Conservation (phyloP, 1,284 basidiomycete species). For the Cystobasidiaceae sp. region DNA sequence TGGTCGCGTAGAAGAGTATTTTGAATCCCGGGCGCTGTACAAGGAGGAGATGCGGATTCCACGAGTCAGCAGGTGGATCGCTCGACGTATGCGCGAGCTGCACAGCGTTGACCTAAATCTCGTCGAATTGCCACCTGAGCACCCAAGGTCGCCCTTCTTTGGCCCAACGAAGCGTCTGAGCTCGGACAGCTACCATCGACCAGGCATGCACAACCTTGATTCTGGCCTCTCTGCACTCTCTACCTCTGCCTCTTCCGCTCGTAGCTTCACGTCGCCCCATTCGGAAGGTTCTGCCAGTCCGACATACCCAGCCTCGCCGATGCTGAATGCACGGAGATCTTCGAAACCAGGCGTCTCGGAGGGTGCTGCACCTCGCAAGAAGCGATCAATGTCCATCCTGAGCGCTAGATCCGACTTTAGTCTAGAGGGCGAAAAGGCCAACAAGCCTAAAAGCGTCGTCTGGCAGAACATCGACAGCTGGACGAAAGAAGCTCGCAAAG, state of each 20-base stretch:
- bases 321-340: conserved; percentile 31
- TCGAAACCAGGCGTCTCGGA: conserved; percentile 31
- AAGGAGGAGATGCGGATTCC: conserved; percentile 69
- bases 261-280: conserved; percentile 37
- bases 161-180: neutral
- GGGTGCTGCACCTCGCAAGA: conserved; percentile 34
- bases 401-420: conserved; percentile 5
- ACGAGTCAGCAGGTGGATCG: conserved; percentile 72
- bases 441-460: conserved; percentile 37
- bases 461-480: conserved; percentile 45
- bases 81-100: conserved; percentile 82
- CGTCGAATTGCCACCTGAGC: conserved; percentile 52
- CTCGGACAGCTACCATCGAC: neutral
- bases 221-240: conserved; percentile 33
- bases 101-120: conserved; percentile 77
- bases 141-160: conserved; percentile 19
- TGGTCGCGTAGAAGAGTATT: conserved; percentile 87
- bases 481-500: conserved; percentile 45
- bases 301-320: conserved; percentile 7
- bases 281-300: conserved; percentile 30
- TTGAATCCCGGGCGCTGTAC: conserved; percentile 73
- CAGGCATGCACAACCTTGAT: neutral
- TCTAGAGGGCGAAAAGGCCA: conserved; percentile 21
- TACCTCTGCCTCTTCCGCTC: conserved; percentile 34
- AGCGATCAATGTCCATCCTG: conserved; percentile 26